phyloP scores from a whole-genome alignment of 176 grass and related monocot species.

The Eragrostis nindensis region DNA sequence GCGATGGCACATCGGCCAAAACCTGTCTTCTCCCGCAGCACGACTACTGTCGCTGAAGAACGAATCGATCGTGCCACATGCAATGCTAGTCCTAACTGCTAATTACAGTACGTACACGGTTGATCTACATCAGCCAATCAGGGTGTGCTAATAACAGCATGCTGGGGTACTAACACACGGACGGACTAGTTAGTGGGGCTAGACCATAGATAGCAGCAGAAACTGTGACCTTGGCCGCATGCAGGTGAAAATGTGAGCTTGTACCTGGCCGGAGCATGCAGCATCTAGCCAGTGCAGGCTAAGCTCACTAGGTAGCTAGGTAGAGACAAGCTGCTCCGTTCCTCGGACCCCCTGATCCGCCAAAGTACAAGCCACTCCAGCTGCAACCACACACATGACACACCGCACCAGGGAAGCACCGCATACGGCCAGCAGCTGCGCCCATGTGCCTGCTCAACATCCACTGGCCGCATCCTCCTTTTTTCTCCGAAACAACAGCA shows the following conservation, averaged over 20 bases:
- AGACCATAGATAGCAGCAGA: too few species aligned
- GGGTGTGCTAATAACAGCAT: neutral
- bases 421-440: neutral
- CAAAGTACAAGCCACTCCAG: conserved; percentile 44
- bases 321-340: conserved; percentile 52
- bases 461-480: neutral
- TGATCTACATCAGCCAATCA: neutral
- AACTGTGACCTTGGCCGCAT: too few species aligned
- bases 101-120: too few species aligned
- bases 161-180: too few species aligned
- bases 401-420: neutral
- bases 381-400: neutral
- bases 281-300: neutral
- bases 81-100: neutral
- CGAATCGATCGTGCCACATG: neutral
- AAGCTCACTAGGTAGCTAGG: neutral
- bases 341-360: conserved; percentile 49
- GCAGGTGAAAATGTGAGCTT: neutral
- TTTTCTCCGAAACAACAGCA: conserved; percentile 18
- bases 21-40: conserved; percentile 35
- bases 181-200: too few species aligned
- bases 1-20: conserved; percentile 49
- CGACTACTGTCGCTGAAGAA: neutral
- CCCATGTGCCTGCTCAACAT: conserved; percentile 16
- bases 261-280: neutral